Evolutionary conservation across 495 filamentous ascomycete genomes (phyloP).

Genomic region (Aspergillus asperescens): DNA sequence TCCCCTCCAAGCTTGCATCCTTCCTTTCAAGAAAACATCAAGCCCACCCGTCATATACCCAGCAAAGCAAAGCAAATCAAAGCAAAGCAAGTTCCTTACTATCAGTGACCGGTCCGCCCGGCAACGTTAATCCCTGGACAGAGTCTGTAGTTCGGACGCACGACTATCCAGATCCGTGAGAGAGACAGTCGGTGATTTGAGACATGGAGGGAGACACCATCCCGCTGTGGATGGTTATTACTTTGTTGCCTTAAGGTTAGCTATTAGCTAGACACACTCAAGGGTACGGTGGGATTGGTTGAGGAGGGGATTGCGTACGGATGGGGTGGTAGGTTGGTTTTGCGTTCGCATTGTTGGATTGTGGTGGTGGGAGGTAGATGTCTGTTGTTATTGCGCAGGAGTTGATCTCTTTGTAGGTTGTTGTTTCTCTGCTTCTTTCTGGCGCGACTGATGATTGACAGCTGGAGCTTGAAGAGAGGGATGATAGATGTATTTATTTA

Average conservation of each 20-base stretch:
- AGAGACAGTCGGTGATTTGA: conserved; percentile 32
- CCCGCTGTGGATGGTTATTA: conserved; percentile 32
- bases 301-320: conserved; percentile 19
- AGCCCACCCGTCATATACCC: conserved; percentile 24
- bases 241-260: conserved; percentile 14
- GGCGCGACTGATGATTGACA: too few relatives aligned
- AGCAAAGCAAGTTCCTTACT: not conserved
- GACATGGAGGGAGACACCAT: conserved; percentile 32
- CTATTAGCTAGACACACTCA: not conserved
- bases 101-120: conserved; percentile 29
- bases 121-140: conserved; percentile 30
- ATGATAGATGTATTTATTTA: too few relatives aligned
- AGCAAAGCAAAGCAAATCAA: conserved; percentile 5
- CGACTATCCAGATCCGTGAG: conserved; percentile 36
- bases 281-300: too few relatives aligned
- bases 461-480: conserved; percentile 2
- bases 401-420: conserved; percentile 27
- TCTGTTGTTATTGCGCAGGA: conserved; percentile 30
- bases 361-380: conserved; percentile 19
- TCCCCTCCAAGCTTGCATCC: too few relatives aligned
- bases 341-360: conserved; percentile 2
- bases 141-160: conserved; percentile 33
- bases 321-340: conserved; percentile 21
- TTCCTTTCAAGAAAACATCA: not conserved
- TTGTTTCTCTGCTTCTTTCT: too few relatives aligned